These are phyloP conservation scores for Xylaria arbuscula DNA, from an alignment of 2,329 filamentous ascomycete species.

Conservation along the genomic window DNA sequence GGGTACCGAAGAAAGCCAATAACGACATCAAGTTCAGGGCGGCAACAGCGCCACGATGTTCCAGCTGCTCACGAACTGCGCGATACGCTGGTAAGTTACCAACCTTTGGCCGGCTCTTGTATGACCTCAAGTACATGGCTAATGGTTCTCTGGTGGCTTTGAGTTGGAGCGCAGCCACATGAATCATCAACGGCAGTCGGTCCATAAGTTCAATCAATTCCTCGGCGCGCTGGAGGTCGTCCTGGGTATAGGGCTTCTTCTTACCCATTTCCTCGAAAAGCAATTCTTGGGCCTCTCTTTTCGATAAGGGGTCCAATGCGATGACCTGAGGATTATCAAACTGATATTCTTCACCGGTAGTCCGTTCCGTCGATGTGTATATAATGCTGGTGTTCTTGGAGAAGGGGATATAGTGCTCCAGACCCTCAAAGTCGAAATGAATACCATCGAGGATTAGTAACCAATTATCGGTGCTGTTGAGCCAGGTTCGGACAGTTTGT, in stretches of 20 bases:
- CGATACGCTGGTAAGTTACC: constrained; percentile 61
- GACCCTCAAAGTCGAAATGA: constrained; percentile 67
- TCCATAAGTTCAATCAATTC: constrained; percentile 73
- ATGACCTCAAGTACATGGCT: constrained; percentile 69
- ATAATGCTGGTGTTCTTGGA: constrained; percentile 72
- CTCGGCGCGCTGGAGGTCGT: constrained; percentile 67
- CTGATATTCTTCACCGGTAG: constrained; percentile 64
- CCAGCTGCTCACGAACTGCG: constrained; percentile 62
- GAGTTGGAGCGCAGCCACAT: constrained; percentile 71
- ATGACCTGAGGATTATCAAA: constrained; percentile 70
- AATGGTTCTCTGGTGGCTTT: constrained; percentile 71
- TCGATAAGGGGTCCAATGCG: constrained; percentile 64
- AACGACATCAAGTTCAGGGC: constrained; percentile 74
- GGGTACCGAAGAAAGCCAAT: constrained; percentile 72
- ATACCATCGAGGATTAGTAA: constrained; percentile 75
- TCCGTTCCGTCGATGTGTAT: constrained; percentile 73
- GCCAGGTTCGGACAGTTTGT: constrained; percentile 69
- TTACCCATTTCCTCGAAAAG: constrained; percentile 72
- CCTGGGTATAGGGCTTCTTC: constrained; percentile 62
- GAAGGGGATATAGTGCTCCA: constrained; percentile 73
- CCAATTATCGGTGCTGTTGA: constrained; percentile 71
- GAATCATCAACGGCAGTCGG: constrained; percentile 74
- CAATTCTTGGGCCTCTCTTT: constrained; percentile 68
- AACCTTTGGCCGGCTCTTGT: constrained; percentile 65
- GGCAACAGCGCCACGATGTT: constrained; percentile 59